Evolutionary conservation across 164 flowering plant genomes (phyloP).

Genomic region (Tetracentron sinense): DNA sequence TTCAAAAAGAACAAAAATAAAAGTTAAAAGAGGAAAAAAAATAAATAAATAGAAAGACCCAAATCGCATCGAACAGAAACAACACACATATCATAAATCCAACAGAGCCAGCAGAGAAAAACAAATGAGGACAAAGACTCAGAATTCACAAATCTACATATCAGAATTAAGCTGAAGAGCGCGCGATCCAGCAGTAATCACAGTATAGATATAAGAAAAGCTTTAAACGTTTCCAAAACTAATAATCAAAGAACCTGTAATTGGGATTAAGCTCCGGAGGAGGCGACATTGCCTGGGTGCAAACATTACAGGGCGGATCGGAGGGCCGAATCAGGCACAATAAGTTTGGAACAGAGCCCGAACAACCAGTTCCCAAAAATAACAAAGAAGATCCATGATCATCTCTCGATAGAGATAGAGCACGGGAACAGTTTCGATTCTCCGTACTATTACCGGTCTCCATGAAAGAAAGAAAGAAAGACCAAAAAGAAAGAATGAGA

Average conservation of each 20-base stretch:
- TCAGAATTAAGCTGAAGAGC: neutral
- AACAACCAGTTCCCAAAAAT: constrained; percentile 90
- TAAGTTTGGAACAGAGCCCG: constrained; percentile 72
- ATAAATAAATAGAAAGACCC: too few relatives aligned
- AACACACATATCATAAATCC: too few relatives aligned
- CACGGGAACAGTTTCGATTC: constrained; percentile 11
- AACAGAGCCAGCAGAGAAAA: too few relatives aligned
- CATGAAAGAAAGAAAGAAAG: neutral
- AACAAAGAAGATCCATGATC: constrained; percentile 33
- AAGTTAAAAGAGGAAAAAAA: too few relatives aligned
- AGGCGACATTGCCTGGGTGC: constrained; percentile 45
- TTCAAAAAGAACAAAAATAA: too few relatives aligned
- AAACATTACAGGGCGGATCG: constrained; percentile 78
- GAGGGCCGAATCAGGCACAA: constrained; percentile 81
- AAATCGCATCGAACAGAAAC: too few relatives aligned
- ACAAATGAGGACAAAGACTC: too few relatives aligned
- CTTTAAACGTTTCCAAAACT: too few relatives aligned
- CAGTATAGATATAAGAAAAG: too few relatives aligned
- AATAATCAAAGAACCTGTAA: constrained; percentile 51
- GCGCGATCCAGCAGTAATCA: too few relatives aligned
- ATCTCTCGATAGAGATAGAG: neutral
- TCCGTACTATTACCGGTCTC: constrained; percentile 3
- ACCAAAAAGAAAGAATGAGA: neutral
- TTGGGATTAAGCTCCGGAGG: constrained; percentile 80
- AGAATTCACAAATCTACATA: too few relatives aligned